phyloP scores from a whole-genome alignment of 805 yeast genomes.

The Kazachstania kunashirensis region DNA sequence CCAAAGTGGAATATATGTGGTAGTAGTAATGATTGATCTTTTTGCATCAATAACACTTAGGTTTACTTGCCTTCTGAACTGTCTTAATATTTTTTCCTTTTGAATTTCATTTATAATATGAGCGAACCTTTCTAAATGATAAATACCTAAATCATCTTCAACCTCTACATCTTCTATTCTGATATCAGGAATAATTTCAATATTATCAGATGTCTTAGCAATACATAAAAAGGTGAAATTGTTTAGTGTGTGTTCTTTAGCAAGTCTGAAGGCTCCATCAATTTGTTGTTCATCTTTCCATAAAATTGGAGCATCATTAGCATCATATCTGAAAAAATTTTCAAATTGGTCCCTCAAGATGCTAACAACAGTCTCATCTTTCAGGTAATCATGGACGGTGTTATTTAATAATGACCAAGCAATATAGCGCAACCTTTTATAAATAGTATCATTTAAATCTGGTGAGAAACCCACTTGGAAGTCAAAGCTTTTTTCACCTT shows the following conservation, averaged over 20 bases:
- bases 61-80: slow-evolving; percentile 68
- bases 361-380: slow-evolving; percentile 54
- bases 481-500: slow-evolving; percentile 35
- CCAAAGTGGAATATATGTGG: slow-evolving; percentile 75
- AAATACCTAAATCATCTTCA: slow-evolving; percentile 35
- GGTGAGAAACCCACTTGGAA: slow-evolving; percentile 54
- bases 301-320: slow-evolving; percentile 67
- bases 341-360: slow-evolving; percentile 76
- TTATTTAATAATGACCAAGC: slow-evolving; percentile 61
- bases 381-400: slow-evolving; percentile 49
- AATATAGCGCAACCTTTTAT: slow-evolving; percentile 36
- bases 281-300: slow-evolving; percentile 71
- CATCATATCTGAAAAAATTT: slow-evolving; percentile 72
- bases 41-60: slow-evolving; percentile 79
- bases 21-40: slow-evolving; percentile 68
- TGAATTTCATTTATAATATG: slow-evolving; percentile 49
- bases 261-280: slow-evolving; percentile 54
- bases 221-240: slow-evolving; percentile 50
- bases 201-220: slow-evolving; percentile 44
- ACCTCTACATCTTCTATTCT: slow-evolving; percentile 29
- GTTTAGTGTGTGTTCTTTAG: slow-evolving; percentile 48
- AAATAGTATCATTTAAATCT: slow-evolving; percentile 35
- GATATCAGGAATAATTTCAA: slow-evolving; percentile 51
- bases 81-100: slow-evolving; percentile 44
- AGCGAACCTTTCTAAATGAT: slow-evolving; percentile 39